A percentile compares a stretch with the other conserved stretches of the same genome.
phyloP scores from a whole-genome alignment of 352 stramenopile genomes.

The Pythium sukuiense region DNA sequence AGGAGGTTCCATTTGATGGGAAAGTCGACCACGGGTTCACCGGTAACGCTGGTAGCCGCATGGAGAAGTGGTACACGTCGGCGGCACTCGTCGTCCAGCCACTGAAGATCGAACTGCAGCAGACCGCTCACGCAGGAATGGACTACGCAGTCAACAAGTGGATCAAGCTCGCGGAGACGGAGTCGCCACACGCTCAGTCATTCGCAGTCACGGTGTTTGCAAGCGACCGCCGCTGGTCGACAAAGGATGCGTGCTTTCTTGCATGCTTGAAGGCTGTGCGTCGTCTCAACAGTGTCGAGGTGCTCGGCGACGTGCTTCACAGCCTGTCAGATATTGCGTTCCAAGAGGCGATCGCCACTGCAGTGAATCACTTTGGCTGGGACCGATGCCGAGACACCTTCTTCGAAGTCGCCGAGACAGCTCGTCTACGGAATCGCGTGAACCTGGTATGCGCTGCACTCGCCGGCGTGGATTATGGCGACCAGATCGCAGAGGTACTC shows the following conservation, averaged over 20 bases:
- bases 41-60: slow-evolving; percentile 11
- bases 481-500: slow-evolving; percentile 6
- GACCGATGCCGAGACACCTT: slow-evolving; percentile 5
- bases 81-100: slow-evolving; percentile 22
- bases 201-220: slow-evolving; percentile 13
- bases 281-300: slow-evolving; percentile 10
- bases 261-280: slow-evolving; percentile 20
- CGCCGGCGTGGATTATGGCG: neutral
- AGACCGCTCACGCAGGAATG: slow-evolving; percentile 14
- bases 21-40: slow-evolving; percentile 7
- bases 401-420: slow-evolving; percentile 7
- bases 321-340: slow-evolving; percentile 15
- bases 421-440: slow-evolving; percentile 4
- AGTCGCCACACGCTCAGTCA: slow-evolving; percentile 12
- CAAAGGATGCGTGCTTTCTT: slow-evolving; percentile 18
- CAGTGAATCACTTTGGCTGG: slow-evolving; percentile 24
- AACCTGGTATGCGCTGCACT: slow-evolving; percentile 14
- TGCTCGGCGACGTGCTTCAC: slow-evolving; percentile 22
- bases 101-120: slow-evolving; percentile 13
- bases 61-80: slow-evolving; percentile 21
- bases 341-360: slow-evolving; percentile 12
- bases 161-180: slow-evolving; percentile 13
- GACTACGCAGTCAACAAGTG: slow-evolving; percentile 22
- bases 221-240: slow-evolving; percentile 15
- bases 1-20: slow-evolving; percentile 18